Conservation (phyloP, 2,329 filamentous ascomycete genomes). For the Davidsoniella virescens region DNA sequence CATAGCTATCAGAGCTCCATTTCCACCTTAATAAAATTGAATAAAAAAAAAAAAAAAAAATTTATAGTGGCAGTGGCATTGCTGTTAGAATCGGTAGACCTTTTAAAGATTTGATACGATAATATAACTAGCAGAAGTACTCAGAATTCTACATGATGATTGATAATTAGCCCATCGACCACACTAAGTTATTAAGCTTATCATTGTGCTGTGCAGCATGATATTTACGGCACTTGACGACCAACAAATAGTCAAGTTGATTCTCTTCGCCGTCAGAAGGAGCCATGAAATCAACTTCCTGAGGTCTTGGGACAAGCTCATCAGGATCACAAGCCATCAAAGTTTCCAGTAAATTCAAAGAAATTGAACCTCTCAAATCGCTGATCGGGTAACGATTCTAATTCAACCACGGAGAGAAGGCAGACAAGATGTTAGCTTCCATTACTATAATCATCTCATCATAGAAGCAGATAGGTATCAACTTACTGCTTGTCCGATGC, state of each 20-base stretch:
- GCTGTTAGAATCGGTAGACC: too few relatives aligned
- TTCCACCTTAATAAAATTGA: too few relatives aligned
- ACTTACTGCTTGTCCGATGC: conserved; percentile 8
- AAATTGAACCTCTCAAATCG: not conserved
- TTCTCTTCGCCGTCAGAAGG: not conserved
- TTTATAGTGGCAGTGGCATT: too few relatives aligned
- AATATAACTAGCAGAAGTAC: too few relatives aligned
- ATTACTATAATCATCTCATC: not conserved
- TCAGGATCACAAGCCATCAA: not conserved
- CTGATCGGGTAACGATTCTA: conserved; percentile 4
- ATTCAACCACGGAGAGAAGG: not conserved
- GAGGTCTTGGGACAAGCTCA: not conserved
- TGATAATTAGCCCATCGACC: too few relatives aligned
- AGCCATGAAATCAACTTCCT: conserved; percentile 1
- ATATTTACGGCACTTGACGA: conserved; percentile 5
- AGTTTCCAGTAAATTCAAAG: conserved; percentile 4
- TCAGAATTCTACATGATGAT: too few relatives aligned
- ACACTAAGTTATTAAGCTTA: too few relatives aligned
- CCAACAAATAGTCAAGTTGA: not conserved
- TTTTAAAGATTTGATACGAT: too few relatives aligned
- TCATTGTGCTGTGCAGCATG: not conserved
- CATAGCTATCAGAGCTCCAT: too few relatives aligned
- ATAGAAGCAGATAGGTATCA: too few relatives aligned
- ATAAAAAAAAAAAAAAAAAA: too few relatives aligned
- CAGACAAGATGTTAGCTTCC: too few relatives aligned